These are phyloP conservation scores for Venturia nashicola DNA, from an alignment of 2,329 filamentous ascomycete species.

Conservation along the genomic window DNA sequence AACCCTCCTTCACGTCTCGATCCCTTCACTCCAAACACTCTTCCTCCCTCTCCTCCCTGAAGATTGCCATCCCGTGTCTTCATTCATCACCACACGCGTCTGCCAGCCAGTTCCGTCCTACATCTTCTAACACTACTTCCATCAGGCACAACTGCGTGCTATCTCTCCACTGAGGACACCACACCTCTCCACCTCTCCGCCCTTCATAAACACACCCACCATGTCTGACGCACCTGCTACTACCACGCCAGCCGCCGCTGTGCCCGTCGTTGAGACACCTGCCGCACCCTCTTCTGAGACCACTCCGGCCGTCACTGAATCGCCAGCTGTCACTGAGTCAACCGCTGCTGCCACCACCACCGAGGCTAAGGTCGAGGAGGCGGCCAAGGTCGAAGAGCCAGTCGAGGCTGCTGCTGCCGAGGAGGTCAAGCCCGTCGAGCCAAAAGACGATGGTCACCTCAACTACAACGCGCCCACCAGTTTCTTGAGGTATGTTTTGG, in stretches of 20 bases:
- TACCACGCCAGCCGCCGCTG: not conserved
- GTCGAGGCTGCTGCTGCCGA: constrained; percentile 6
- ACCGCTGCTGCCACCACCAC: constrained; percentile 21
- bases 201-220: not conserved
- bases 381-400: constrained; percentile 11
- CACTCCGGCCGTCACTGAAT: not conserved
- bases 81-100: not conserved
- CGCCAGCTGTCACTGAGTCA: constrained; percentile 11
- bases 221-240: not conserved
- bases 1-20: not conserved
- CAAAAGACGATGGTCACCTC: constrained; percentile 70
- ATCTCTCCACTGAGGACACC: not conserved
- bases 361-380: constrained; percentile 14
- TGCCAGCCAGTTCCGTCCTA: not conserved
- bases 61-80: constrained; percentile 5
- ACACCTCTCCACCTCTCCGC: not conserved
- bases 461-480: constrained; percentile 83
- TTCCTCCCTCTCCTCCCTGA: not conserved
- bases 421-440: constrained; percentile 34
- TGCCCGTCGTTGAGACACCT: constrained; percentile 6
- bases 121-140: not conserved
- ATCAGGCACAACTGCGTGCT: not conserved
- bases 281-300: constrained; percentile 8
- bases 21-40: not conserved
- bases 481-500: constrained; percentile 4